These are phyloP conservation scores for Cynanchum wilfordii DNA, from an alignment of 257 asterid genomes.

Conservation along the genomic window DNA sequence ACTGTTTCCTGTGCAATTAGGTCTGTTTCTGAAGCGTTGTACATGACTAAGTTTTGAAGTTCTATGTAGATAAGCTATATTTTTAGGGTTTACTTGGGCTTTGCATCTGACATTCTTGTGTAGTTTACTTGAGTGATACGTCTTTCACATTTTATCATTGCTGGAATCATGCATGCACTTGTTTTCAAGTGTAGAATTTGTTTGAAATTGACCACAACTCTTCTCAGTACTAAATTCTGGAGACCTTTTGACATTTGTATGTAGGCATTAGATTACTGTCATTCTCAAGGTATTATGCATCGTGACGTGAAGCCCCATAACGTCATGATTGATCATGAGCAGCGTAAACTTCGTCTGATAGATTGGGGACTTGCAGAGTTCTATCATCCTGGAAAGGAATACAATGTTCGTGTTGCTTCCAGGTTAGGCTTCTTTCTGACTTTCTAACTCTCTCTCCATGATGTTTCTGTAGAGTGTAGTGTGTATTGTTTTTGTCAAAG, in stretches of 20 bases:
- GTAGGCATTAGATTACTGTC: conserved; percentile 45
- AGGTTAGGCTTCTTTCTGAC: conserved; percentile 29
- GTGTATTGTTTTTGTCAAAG: not conserved
- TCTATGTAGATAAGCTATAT: not conserved
- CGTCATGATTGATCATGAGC: conserved; percentile 50
- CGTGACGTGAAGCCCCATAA: conserved; percentile 54
- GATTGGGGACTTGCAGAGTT: conserved; percentile 52
- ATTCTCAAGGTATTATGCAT: conserved; percentile 50
- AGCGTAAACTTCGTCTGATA: conserved; percentile 44
- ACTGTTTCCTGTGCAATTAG: not conserved
- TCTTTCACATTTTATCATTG: not conserved
- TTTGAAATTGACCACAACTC: not conserved
- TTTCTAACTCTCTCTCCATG: not conserved
- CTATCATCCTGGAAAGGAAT: conserved; percentile 46
- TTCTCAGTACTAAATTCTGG: conserved; percentile 1
- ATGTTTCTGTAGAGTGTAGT: not conserved
- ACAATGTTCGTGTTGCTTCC: conserved; percentile 49
- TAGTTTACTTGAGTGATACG: not conserved
- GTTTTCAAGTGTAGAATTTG: not conserved
- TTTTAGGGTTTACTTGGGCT: not conserved
- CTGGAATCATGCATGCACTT: not conserved
- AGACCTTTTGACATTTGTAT: conserved; percentile 1
- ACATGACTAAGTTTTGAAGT: not conserved
- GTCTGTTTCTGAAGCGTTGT: not conserved
- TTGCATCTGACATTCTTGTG: not conserved